Conservation (phyloP, 441 rosid species). For the Erysimum cheiri region DNA sequence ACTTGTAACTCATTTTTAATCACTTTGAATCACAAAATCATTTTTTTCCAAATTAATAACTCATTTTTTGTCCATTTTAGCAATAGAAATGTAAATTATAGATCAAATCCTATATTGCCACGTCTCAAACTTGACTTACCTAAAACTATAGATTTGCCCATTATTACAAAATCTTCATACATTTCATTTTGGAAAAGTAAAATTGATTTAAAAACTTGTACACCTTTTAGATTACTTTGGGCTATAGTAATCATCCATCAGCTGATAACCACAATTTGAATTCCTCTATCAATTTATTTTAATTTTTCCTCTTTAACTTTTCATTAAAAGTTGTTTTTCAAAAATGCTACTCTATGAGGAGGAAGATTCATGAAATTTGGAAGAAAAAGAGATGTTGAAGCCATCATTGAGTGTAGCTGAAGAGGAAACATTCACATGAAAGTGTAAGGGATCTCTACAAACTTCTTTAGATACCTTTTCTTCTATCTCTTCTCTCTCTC, state of each 20-base stretch:
- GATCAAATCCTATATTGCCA: slow-evolving; percentile 9
- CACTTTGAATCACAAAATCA: not conserved
- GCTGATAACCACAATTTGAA: not conserved
- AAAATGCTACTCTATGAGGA: slow-evolving; percentile 3
- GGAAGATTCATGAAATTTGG: slow-evolving; percentile 3
- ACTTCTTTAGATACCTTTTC: slow-evolving; percentile 58
- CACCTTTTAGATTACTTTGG: slow-evolving; percentile 13
- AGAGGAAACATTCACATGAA: slow-evolving; percentile 49
- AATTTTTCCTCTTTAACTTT: slow-evolving; percentile 1
- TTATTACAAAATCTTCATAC: slow-evolving; percentile 7
- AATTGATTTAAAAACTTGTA: not conserved
- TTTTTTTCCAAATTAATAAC: no score
- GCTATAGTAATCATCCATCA: no score
- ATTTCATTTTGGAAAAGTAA: not conserved
- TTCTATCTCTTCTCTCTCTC: slow-evolving; percentile 22
- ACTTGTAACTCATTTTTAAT: not conserved
- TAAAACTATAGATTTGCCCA: slow-evolving; percentile 23
- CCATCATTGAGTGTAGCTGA: slow-evolving; percentile 35
- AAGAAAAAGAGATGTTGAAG: slow-evolving; percentile 15
- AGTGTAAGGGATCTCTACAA: slow-evolving; percentile 42
- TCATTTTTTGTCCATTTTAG: no score
- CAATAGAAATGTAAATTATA: not conserved
- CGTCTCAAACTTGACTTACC: slow-evolving; percentile 1
- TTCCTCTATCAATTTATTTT: not conserved
- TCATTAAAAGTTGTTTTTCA: not conserved